Conservation (phyloP, 768 basidiomycete genomes). For the Macrocybe gigantea region DNA sequence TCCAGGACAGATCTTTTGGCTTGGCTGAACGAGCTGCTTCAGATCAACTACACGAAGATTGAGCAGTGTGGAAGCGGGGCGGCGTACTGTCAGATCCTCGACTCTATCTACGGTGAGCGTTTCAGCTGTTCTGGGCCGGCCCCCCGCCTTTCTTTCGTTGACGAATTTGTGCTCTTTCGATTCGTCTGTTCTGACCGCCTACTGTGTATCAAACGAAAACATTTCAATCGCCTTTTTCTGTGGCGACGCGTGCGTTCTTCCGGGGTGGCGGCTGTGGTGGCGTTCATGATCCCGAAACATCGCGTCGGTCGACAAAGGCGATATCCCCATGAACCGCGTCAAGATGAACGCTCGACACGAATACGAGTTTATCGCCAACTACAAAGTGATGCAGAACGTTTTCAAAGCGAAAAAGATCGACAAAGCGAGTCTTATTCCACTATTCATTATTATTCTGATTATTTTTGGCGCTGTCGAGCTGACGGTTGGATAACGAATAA, state of each 20-base stretch:
- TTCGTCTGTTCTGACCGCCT: no score
- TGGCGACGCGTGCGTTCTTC: neutral
- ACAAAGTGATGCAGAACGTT: conserved; percentile 87
- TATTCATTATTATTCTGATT: conserved; percentile 1
- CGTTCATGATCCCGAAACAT: conserved; percentile 4
- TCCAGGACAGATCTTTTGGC: conserved; percentile 83
- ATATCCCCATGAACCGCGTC: conserved; percentile 86
- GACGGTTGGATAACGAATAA: no score
- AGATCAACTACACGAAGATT: conserved; percentile 87
- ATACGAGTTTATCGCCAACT: conserved; percentile 94
- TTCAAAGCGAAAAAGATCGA: conserved; percentile 95
- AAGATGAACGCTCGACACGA: conserved; percentile 96
- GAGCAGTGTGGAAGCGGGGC: conserved; percentile 90
- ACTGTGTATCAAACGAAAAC: no score
- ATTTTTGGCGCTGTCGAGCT: neutral
- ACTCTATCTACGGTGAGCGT: conserved; percentile 83
- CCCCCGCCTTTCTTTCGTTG: neutral
- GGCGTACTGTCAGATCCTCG: conserved; percentile 92
- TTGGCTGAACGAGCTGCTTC: conserved; percentile 94
- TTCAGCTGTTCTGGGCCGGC: conserved; percentile 8
- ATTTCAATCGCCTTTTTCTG: no score
- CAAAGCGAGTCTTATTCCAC: conserved; percentile 50
- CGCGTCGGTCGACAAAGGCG: conserved; percentile 42
- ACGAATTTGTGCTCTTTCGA: neutral
- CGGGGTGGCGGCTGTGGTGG: conserved; percentile 3